phyloP scores from a whole-genome alignment of 2,329 filamentous ascomycete species.

The Fusarium neocosmosporiellum region DNA sequence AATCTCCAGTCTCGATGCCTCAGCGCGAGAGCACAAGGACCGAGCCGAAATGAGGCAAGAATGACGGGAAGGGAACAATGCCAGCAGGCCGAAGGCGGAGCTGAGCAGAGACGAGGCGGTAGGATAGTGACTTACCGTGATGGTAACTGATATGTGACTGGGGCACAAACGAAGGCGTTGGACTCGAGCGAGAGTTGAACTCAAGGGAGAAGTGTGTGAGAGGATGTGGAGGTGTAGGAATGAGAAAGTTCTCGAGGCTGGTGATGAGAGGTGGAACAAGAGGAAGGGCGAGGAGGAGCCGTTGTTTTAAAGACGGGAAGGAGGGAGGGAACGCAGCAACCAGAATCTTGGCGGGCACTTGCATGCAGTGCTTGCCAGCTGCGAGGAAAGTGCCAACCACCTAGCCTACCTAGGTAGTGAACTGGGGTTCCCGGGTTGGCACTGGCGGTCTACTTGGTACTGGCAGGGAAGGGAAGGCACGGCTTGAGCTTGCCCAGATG shows the following conservation, averaged over 20 bases:
- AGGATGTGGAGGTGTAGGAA: constrained; percentile 40
- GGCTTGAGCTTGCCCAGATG: constrained; percentile 5
- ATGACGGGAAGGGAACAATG: constrained; percentile 1
- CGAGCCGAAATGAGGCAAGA: constrained; percentile 15
- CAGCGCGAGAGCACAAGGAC: constrained; percentile 7
- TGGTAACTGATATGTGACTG: constrained; percentile 34
- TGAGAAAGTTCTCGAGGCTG: constrained; percentile 28
- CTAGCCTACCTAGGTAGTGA: too few species aligned
- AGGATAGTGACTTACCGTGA: constrained; percentile 21
- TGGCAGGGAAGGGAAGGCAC: constrained; percentile 32
- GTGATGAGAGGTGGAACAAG: constrained; percentile 34
- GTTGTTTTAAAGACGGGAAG: constrained; percentile 40
- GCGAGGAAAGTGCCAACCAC: constrained; percentile 26
- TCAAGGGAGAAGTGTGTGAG: constrained; percentile 30
- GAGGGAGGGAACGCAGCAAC: constrained; percentile 30
- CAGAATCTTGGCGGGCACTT: constrained; percentile 36
- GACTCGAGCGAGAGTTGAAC: constrained; percentile 35
- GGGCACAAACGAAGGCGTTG: constrained; percentile 36
- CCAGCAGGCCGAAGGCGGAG: background rate
- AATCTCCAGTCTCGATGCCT: constrained; percentile 21
- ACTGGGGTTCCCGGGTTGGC: constrained; percentile 21
- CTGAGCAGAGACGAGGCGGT: background rate
- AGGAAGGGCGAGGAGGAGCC: constrained; percentile 36
- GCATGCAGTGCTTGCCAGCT: constrained; percentile 28
- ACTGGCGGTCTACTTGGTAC: constrained; percentile 29